A percentile compares a stretch with the other conserved stretches of the same genome.
phyloP scores from a whole-genome alignment of 306 rosid species.

The Oxytropis ochrocephala region DNA sequence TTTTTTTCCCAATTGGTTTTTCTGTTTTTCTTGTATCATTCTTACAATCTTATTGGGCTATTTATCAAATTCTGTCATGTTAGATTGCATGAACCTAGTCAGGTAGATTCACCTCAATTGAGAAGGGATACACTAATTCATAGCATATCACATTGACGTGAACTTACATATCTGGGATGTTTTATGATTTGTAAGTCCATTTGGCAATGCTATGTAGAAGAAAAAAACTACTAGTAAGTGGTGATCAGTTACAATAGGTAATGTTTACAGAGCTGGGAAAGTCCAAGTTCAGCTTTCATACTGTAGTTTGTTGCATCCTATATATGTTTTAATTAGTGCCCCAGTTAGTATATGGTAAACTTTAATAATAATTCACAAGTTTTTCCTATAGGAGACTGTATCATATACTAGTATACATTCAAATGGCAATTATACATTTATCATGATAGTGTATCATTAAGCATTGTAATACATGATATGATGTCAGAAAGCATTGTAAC shows the following conservation, averaged over 20 bases:
- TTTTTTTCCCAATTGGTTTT: neutral
- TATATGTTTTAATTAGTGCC: neutral
- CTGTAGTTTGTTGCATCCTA: neutral
- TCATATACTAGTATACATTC: neutral
- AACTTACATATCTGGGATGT: neutral
- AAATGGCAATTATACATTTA: neutral
- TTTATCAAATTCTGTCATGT: neutral
- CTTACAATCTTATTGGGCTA: neutral
- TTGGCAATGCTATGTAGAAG: neutral
- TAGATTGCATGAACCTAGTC: neutral
- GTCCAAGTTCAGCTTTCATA: neutral
- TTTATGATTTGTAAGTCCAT: neutral
- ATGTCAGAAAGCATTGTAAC: neutral
- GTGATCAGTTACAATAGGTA: neutral
- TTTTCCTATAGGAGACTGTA: neutral
- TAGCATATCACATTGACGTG: neutral
- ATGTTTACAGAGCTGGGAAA: neutral
- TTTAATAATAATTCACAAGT: neutral
- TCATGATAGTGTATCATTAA: neutral
- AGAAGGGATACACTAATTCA: neutral
- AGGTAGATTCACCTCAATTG: neutral
- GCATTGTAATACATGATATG: neutral
- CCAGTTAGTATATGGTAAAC: neutral
- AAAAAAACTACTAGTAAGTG: neutral
- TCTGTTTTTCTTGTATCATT: neutral